phyloP scores from a whole-genome alignment of 2,329 filamentous ascomycete species.

The Colletotrichum sp. region DNA sequence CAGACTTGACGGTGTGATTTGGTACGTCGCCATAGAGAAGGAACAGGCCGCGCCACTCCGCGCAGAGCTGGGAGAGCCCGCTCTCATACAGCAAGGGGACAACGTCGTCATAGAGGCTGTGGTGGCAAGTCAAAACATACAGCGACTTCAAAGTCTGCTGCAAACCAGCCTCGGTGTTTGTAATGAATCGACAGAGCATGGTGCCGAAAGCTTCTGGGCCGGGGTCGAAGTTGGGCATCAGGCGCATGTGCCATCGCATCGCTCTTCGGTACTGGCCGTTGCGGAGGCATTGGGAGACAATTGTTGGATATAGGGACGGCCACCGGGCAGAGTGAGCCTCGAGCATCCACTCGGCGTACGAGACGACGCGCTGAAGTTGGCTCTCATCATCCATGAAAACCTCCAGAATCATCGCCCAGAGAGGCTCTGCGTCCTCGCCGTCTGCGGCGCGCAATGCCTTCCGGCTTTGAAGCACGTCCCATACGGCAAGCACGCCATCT shows the following conservation, averaged over 20 bases:
- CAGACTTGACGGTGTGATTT: constrained; percentile 37
- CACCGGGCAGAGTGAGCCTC: constrained; percentile 44
- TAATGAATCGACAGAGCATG: constrained; percentile 48
- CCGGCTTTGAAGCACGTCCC: constrained; percentile 28
- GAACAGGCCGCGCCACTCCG: constrained; percentile 52
- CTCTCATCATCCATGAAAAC: constrained; percentile 30
- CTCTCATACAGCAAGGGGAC: constrained; percentile 55
- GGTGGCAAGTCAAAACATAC: constrained; percentile 49
- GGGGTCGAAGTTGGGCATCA: constrained; percentile 49
- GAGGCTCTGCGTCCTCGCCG: constrained; percentile 26
- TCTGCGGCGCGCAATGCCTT: constrained; percentile 26
- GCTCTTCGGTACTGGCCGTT: constrained; percentile 41
- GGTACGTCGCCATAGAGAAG: constrained; percentile 48
- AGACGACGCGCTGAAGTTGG: constrained; percentile 36
- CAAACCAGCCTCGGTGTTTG: constrained; percentile 38
- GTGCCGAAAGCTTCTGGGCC: constrained; percentile 43
- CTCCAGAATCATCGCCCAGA: constrained; percentile 32
- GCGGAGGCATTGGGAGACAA: constrained; percentile 48
- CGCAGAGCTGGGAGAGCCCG: constrained; percentile 50
- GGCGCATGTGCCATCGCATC: constrained; percentile 52
- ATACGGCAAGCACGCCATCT: constrained; percentile 28
- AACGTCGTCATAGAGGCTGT: constrained; percentile 53
- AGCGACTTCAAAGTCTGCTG: constrained; percentile 47
- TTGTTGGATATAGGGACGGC: constrained; percentile 56
- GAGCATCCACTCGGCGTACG: constrained; percentile 49